Evolutionary conservation across 2,329 filamentous ascomycete genomes (phyloP), one percentile per base, ranked within the genome.

Genomic region (Ceratocystis eucalypticola): DNA sequence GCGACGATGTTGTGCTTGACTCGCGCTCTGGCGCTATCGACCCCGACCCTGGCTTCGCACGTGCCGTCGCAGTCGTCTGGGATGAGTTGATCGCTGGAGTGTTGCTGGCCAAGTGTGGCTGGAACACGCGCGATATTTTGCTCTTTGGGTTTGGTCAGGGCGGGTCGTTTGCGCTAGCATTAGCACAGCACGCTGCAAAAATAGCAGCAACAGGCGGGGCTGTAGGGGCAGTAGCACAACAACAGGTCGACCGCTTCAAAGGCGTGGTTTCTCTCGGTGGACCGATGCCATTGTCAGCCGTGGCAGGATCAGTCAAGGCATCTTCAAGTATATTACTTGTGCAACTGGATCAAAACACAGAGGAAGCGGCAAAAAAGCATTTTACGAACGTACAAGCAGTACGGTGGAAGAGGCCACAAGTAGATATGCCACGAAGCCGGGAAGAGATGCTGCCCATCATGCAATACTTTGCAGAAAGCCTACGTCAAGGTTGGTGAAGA

Each of bases 391-490:
- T 90, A 25, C 80, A 84, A 74, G 80, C 86, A 69, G 85, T 85
- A 66, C 83, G 83, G 71, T 94, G 89, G 84, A 82, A 80, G 72
- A 84, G 86, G 72, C 75, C 74, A 2, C 88, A 87, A 5, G 90
- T 96, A 74, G 82, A 82, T 0, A 96, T 96, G 92, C 91, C 91
- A n/a, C 78, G 80, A 59, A 87, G 81, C 73, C 80, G 88, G 65
- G 91, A 95, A 10, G 92, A 97, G 79, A 92, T 95, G 82, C 73
- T 92, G 71, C 91, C 92, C 0, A 82, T 96, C 68, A 96, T 96
- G 91, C 84, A 88, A 72, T 96, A 87, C 71, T 82, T 91, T 71
- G 86, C 87, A 0, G 81, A 87, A 63, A 81, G 87, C 71, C 74
- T 94, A 20, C 44, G 63, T 20, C 25, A 25, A 25, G 66, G 66